Evolutionary conservation across 2,329 filamentous ascomycete species (phyloP), one percentile per base, ranked within the genome.

Genomic region (Chaetomiaceae sp.): DNA sequence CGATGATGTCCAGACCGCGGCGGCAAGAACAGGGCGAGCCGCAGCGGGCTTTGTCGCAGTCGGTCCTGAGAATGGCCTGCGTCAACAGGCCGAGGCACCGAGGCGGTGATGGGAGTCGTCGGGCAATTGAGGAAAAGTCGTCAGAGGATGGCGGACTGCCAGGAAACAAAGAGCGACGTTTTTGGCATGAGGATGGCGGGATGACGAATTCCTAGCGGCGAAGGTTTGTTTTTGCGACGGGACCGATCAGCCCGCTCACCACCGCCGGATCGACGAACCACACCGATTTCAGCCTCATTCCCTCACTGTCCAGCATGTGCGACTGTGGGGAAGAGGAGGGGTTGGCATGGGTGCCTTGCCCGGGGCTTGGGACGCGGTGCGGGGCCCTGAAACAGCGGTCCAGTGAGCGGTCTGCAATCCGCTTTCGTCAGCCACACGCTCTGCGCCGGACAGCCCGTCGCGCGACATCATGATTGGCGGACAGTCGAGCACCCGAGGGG

Each of bases 201-300:
- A n/a, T n/a, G n/a, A n/a, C n/a, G n/a, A n/a, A n/a, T n/a, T n/a
- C n/a, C n/a, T n/a, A n/a, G n/a, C n/a, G n/a, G n/a, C n/a, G n/a
- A n/a, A n/a, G n/a, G n/a, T 53, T 44, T 23, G 37, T 21, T 54
- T 51, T 52, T 43, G 36, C 41, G 34, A 49, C 43, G 38, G 40
- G 32, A 46, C 44, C 33, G 25, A 45, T 32, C 29, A 33, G 27
- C 38, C 41, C 44, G 47, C 48, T 34, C 47, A 48, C 40, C 54
- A 55, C 53, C 36, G 46, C 47, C 32, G 46, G 43, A 51, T 51
- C 48, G 43, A 38, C 48, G 38, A 51, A 48, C 37, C 53, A 51
- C 49, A 60, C 58, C 64, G 63, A 63, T 62, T 65, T 53, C 51
- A 66, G 64, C 64, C 64, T 66, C 64, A 64, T 64, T 61, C 59